phyloP scores from a whole-genome alignment of 768 basidiomycete species.

The Rhizopogon roseolus region DNA sequence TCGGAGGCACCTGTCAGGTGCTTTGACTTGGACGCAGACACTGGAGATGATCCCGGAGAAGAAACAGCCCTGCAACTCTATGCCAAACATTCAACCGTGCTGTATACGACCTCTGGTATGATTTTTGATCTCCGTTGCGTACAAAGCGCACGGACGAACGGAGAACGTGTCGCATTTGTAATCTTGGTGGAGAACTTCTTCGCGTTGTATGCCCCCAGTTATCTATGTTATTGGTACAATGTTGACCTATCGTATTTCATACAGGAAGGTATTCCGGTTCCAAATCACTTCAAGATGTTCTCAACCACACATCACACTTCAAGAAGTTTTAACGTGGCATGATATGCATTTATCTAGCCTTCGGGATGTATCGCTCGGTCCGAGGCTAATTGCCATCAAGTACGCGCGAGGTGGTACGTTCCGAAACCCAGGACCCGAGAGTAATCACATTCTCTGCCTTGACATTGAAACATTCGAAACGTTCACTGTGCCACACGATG shows the following conservation, averaged over 20 bases:
- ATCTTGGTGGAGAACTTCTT: slow-evolving; percentile 1
- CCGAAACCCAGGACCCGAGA: background rate
- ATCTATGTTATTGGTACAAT: background rate
- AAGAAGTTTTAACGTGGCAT: background rate
- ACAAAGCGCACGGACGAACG: background rate
- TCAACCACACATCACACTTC: background rate
- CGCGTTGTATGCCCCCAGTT: background rate
- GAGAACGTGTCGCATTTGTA: slow-evolving; percentile 1
- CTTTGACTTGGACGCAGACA: slow-evolving; percentile 1
- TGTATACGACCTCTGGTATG: slow-evolving; percentile 1
- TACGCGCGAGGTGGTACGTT: background rate
- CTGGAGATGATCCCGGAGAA: background rate
- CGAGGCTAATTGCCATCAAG: slow-evolving; percentile 1
- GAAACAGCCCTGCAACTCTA: background rate
- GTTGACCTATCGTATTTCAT: background rate
- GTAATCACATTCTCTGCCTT: background rate
- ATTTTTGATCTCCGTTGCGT: slow-evolving; percentile 3
- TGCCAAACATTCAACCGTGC: slow-evolving; percentile 1
- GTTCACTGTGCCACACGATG: background rate
- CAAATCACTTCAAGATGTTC: background rate
- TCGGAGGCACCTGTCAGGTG: slow-evolving; percentile 1
- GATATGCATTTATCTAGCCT: slow-evolving; percentile 2
- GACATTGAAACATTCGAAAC: background rate
- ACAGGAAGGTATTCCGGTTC: background rate
- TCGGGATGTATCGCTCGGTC: background rate